phyloP scores from a whole-genome alignment of 2,329 filamentous ascomycete genomes.

The Calonectria crousiana region DNA sequence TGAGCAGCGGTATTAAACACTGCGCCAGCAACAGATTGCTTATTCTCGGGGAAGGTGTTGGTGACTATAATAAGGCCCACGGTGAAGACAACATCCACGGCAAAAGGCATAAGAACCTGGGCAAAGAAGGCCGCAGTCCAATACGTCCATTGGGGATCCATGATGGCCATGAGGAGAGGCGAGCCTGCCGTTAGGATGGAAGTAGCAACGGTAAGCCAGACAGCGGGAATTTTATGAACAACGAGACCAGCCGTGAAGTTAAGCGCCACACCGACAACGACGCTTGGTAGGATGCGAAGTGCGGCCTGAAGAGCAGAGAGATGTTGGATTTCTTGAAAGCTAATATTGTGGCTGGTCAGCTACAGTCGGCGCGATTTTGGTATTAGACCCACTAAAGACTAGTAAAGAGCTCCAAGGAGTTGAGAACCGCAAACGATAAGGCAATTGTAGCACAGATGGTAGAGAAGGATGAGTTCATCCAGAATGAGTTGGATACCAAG shows the following conservation, averaged over 20 bases:
- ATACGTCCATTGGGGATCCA: constrained; percentile 61
- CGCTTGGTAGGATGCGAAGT: constrained; percentile 58
- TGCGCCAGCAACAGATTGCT: constrained; percentile 69
- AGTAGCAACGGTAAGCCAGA: constrained; percentile 54
- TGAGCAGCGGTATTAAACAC: constrained; percentile 71
- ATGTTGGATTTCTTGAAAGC: constrained; percentile 64
- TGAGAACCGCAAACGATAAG: constrained; percentile 57
- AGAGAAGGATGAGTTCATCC: constrained; percentile 68
- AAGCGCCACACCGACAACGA: constrained; percentile 56
- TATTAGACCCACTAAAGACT: constrained; percentile 58
- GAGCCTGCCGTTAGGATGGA: constrained; percentile 57
- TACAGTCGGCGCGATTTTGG: too few relatives aligned
- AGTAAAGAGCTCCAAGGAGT: constrained; percentile 59
- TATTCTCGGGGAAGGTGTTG: constrained; percentile 64
- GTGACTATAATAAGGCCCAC: constrained; percentile 67
- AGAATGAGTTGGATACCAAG: constrained; percentile 71
- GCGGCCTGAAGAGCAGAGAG: constrained; percentile 59
- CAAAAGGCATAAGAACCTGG: constrained; percentile 54
- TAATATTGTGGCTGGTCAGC: constrained; percentile 23
- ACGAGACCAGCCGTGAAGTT: constrained; percentile 59
- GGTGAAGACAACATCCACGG: constrained; percentile 61
- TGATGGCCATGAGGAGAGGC: constrained; percentile 68
- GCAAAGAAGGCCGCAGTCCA: constrained; percentile 62
- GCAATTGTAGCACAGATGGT: constrained; percentile 65
- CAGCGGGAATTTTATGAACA: constrained; percentile 55